These are phyloP conservation scores for Eucalyptus regnans DNA, from an alignment of 345 rosid genomes.

Conservation along the genomic window DNA sequence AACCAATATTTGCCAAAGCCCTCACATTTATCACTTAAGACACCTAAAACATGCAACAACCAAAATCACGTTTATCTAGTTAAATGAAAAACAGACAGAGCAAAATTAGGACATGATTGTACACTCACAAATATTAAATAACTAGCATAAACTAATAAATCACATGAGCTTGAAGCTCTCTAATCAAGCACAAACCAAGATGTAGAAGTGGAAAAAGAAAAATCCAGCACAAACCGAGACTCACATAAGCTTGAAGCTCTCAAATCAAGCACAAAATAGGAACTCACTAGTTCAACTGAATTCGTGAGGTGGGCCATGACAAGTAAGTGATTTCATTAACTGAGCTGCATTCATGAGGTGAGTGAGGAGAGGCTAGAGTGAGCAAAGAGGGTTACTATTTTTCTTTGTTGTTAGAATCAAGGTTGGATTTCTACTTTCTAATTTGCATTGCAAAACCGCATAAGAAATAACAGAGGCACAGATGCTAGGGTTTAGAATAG, in stretches of 20 bases:
- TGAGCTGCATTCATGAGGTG: too few species aligned
- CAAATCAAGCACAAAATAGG: too few species aligned
- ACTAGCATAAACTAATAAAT: too few species aligned
- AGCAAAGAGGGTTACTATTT: neutral
- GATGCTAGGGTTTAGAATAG: neutral
- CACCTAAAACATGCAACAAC: neutral
- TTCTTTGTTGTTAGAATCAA: neutral
- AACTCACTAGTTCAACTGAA: too few species aligned
- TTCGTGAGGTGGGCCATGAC: too few species aligned
- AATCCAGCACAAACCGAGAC: too few species aligned
- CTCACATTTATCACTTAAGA: neutral
- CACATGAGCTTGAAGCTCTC: too few species aligned
- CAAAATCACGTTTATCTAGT: neutral
- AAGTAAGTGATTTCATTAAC: too few species aligned
- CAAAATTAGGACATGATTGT: neutral
- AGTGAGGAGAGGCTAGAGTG: neutral
- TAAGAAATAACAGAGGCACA: neutral
- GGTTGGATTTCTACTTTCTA: neutral
- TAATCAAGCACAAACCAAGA: too few species aligned
- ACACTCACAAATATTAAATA: neutral
- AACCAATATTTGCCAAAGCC: neutral
- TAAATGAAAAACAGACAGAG: neutral
- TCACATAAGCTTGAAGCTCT: too few species aligned
- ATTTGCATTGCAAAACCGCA: neutral
- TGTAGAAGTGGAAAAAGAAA: too few species aligned